Base-by-base conservation (phyloP, 106 monocot species). In the Dendrobium chrysotoxum region DNA sequence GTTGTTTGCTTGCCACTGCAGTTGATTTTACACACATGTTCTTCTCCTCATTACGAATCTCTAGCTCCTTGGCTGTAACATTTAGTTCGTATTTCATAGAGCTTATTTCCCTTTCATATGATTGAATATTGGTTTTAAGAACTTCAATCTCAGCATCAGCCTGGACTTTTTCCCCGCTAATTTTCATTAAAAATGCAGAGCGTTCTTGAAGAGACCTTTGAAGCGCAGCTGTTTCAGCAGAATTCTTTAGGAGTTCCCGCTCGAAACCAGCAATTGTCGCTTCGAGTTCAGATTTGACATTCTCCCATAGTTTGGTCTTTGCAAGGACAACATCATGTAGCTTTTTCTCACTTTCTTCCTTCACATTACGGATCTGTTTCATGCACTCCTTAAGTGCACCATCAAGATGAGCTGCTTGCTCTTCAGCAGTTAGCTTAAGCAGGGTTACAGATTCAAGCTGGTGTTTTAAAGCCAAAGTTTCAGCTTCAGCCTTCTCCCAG, bases 1-100 rank as follows among this genome's bases (percentile, higher is more conserved):
- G 92, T 42, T 88, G 92, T 70, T 86, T 92, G 83, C 88, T 88
- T 30, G 90, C 88, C 44, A 83, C 88, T 50, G 90, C 92, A 23
- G 86, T 86, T 86, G 88, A 84, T 18, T 82, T 82, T 13, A 84
- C 75, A 61, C 92, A 77, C 89, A 92, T 89, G 71, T 92, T 92
- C 78, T 92, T 92, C 79, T 89, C 92, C 79, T 92, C 87, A 76
- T 84, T 88, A 8, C 89, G 84, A 77, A 92, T 92, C 82, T 92
- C 92, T 77, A 89, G 80, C 80, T 92, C 92, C 82, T 92, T 87
- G 25, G 89, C 75, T 46, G 84, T 64, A 77, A 92, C 75, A 81
- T 92, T 89, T 20, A 87, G 85, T 68, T 92, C 92, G 77, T 92
- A 92, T 81, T 88, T 86, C 65, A 92, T 57, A 64, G 92, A 88